These are phyloP conservation scores for Phytophthora boehmeriae DNA, from an alignment of 352 stramenopile species.

Conservation along the genomic window DNA sequence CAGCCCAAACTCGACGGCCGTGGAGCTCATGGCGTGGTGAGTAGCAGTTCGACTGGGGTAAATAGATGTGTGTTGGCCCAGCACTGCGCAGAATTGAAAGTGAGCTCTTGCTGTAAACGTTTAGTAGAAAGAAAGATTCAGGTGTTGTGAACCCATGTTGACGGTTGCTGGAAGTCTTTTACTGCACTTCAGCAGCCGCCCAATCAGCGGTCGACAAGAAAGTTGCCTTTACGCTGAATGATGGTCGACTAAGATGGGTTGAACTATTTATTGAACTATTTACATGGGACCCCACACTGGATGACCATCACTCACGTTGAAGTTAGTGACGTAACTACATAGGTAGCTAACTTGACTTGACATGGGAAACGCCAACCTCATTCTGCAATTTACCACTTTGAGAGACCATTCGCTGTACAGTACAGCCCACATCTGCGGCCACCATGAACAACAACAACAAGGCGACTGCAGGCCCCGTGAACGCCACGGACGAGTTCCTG, in stretches of 20 bases:
- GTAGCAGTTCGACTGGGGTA: not conserved
- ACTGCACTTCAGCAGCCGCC: not conserved
- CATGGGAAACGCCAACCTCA: no score
- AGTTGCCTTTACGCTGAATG: conserved; percentile 29
- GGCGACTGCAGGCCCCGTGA: conserved; percentile 7
- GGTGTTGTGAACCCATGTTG: conserved; percentile 24
- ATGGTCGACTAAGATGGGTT: conserved; percentile 24
- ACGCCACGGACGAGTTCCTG: conserved; percentile 35
- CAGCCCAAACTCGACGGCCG: conserved; percentile 49
- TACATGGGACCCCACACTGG: no score
- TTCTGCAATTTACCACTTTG: no score
- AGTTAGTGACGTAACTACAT: no score
- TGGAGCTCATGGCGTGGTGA: conserved; percentile 40
- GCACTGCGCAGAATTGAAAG: conserved; percentile 19
- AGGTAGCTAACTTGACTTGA: no score
- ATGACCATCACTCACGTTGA: not conserved
- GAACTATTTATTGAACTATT: no score
- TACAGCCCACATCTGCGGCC: not conserved
- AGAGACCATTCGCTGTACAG: not conserved
- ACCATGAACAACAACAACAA: conserved; percentile 17
- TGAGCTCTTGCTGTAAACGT: conserved; percentile 9
- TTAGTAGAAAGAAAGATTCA: conserved; percentile 9
- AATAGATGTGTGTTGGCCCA: not conserved
- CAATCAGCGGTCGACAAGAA: conserved; percentile 6
- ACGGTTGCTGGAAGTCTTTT: no score